Conservation (phyloP, 1,139 yeast species). For the Geotrichum aggregatum region DNA sequence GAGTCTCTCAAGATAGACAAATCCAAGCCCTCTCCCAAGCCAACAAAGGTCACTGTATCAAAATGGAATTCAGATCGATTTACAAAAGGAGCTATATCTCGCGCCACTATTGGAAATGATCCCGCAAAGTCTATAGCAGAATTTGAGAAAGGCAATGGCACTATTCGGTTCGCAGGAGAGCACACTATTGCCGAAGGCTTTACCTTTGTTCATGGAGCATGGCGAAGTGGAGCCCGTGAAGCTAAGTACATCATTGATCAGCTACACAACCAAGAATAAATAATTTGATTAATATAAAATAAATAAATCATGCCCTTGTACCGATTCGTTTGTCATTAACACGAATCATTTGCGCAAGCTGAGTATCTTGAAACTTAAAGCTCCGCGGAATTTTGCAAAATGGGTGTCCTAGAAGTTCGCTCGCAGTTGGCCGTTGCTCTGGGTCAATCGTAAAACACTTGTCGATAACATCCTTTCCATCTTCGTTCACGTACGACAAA, state of each 20-base stretch:
- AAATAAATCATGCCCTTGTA: background rate
- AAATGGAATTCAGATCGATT: conserved; percentile 70
- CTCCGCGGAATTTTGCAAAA: conserved; percentile 50
- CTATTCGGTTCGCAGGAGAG: conserved; percentile 78
- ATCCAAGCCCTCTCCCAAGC: conserved; percentile 40
- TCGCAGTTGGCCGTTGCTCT: conserved; percentile 81
- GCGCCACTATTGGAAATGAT: conserved; percentile 62
- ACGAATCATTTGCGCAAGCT: conserved; percentile 54
- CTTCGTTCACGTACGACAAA: conserved; percentile 52
- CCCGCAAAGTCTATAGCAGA: conserved; percentile 57
- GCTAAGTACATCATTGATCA: conserved; percentile 40
- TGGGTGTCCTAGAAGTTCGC: conserved; percentile 54
- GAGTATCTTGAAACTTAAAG: conserved; percentile 62
- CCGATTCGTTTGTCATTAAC: conserved; percentile 41
- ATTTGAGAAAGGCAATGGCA: conserved; percentile 54
- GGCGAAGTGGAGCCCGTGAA: conserved; percentile 69
- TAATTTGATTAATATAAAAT: background rate
- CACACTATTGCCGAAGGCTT: conserved; percentile 73
- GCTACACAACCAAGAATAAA: background rate
- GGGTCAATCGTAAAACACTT: conserved; percentile 81
- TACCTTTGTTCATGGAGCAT: conserved; percentile 87
- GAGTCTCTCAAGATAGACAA: conserved; percentile 32
- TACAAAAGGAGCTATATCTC: conserved; percentile 70
- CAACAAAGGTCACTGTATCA: conserved; percentile 54
- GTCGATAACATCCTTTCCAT: conserved; percentile 67